Conservation (phyloP, 352 stramenopile species). For the Phytophthora idaei region DNA sequence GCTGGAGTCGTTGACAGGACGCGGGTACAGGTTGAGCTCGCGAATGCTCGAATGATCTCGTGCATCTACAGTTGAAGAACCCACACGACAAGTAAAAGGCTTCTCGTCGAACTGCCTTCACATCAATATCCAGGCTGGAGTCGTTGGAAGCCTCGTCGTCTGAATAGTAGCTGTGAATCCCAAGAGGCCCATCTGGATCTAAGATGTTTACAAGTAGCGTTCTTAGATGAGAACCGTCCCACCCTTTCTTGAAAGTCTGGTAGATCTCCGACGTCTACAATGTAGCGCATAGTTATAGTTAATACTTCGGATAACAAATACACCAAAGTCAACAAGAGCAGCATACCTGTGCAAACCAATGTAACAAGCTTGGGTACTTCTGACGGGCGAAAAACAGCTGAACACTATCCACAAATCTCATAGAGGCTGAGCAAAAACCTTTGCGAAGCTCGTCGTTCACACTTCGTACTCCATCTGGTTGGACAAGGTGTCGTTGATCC, state of each 20-base stretch:
- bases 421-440: constrained; percentile 48
- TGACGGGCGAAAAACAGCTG: constrained; percentile 83
- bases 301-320: not conserved
- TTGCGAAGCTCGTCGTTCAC: constrained; percentile 35
- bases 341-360: constrained; percentile 84
- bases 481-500: constrained; percentile 9
- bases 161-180: constrained; percentile 84
- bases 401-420: constrained; percentile 72
- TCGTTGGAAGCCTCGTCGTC: constrained; percentile 31
- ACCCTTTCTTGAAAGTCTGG: constrained; percentile 73
- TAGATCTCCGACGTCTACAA: constrained; percentile 79
- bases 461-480: constrained; percentile 15
- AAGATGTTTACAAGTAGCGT: constrained; percentile 79
- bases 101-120: constrained; percentile 65
- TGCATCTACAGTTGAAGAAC: constrained; percentile 67
- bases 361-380: constrained; percentile 80
- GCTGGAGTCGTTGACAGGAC: constrained; percentile 31
- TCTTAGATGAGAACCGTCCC: constrained; percentile 60
- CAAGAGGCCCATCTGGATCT: constrained; percentile 77
- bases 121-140: constrained; percentile 35
- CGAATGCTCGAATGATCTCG: constrained; percentile 70
- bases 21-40: constrained; percentile 1
- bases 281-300: constrained; percentile 5
- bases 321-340: not conserved
- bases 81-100: constrained; percentile 82